Percentiles rank a stretch among this genome's conserved stretches.
Conservation (phyloP, 805 yeast genomes). For the Candida quercuum region DNA sequence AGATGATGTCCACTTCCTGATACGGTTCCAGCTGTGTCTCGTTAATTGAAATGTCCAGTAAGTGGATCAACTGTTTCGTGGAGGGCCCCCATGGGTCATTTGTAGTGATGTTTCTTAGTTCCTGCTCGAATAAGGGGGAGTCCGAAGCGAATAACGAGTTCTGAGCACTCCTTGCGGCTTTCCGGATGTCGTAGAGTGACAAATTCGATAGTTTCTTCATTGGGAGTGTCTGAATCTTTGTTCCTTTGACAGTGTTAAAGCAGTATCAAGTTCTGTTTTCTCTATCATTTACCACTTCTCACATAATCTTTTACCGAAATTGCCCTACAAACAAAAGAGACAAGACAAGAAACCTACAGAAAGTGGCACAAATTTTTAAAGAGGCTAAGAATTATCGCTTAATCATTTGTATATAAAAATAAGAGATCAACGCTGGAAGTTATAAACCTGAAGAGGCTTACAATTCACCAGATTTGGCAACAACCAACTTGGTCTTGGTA, state of each 20-base stretch:
- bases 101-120: constrained; percentile 40
- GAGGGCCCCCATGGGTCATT: constrained; percentile 53
- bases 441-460: too few relatives aligned
- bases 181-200: constrained; percentile 33
- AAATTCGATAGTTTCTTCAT: constrained; percentile 27
- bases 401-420: too few relatives aligned
- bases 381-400: too few relatives aligned
- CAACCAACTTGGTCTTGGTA: constrained; percentile 59
- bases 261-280: too few relatives aligned
- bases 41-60: constrained; percentile 6
- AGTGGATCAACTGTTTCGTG: constrained; percentile 34
- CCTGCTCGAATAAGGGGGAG: constrained; percentile 29
- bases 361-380: too few relatives aligned
- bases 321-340: too few relatives aligned
- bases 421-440: too few relatives aligned
- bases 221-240: too few relatives aligned
- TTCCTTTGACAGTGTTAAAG: too few relatives aligned
- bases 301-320: too few relatives aligned
- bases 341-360: too few relatives aligned
- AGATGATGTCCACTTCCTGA: constrained; percentile 20
- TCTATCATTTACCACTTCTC: too few relatives aligned
- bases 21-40: constrained; percentile 22
- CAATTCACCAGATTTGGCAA: constrained; percentile 49
- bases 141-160: constrained; percentile 30
- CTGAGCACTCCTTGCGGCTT: constrained; percentile 35